A percentile compares a stretch with the other conserved stretches of the same genome.
Conservation (phyloP, 164 flowering plant species). For the Annona squamosa region DNA sequence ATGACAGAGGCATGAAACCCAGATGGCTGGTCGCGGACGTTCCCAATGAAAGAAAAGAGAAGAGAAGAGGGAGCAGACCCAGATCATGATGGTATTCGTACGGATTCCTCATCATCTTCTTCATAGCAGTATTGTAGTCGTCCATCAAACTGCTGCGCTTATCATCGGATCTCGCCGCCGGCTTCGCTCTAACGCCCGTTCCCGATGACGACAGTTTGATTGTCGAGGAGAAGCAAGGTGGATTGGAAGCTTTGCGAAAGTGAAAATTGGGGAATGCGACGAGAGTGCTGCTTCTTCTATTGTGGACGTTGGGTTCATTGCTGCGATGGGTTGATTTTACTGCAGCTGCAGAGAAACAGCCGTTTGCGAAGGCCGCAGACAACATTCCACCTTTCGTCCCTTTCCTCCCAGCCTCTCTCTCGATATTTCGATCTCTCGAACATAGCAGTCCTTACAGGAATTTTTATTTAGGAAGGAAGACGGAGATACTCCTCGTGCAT, state of each 20-base stretch:
- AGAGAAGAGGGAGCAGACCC: slow-evolving; percentile 30
- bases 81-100: slow-evolving; percentile 93
- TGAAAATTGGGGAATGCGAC: neutral
- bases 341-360: slow-evolving; percentile 12
- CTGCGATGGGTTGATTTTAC: slow-evolving; percentile 8
- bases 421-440: neutral
- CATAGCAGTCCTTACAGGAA: neutral
- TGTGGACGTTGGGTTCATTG: slow-evolving; percentile 6
- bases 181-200: slow-evolving; percentile 28
- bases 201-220: slow-evolving; percentile 25
- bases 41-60: neutral
- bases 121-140: slow-evolving; percentile 84
- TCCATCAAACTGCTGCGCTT: slow-evolving; percentile 35
- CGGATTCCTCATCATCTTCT: slow-evolving; percentile 90
- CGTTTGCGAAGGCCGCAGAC: slow-evolving; percentile 1
- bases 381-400: slow-evolving; percentile 5
- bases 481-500: neutral
- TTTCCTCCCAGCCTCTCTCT: neutral
- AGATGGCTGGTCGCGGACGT: neutral
- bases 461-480: neutral
- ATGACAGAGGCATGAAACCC: neutral
- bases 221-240: slow-evolving; percentile 3
- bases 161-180: slow-evolving; percentile 16
- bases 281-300: slow-evolving; percentile 6
- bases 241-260: neutral